A percentile compares a stretch with the other conserved stretches of the same genome.
Evolutionary conservation across 768 basidiomycete genomes (phyloP).

Genomic region (Trametes cubensis): DNA sequence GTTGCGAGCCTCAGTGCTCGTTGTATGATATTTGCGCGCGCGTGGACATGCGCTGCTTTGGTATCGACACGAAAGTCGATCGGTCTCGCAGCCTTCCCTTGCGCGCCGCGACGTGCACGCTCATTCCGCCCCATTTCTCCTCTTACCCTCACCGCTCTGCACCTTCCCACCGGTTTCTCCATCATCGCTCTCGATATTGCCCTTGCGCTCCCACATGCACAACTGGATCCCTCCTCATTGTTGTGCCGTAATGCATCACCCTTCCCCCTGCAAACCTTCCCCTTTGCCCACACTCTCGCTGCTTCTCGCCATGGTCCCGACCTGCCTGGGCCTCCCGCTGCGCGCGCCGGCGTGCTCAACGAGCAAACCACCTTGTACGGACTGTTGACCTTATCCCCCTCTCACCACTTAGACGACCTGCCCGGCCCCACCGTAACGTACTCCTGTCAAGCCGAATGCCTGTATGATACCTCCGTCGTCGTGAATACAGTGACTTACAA

Average conservation of each 20-base stretch:
- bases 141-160: slow-evolving; percentile 4
- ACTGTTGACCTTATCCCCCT: slow-evolving; percentile 20
- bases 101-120: slow-evolving; percentile 14
- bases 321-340: not conserved
- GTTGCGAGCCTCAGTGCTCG: slow-evolving; percentile 4
- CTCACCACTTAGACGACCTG: slow-evolving; percentile 24
- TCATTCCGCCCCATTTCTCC: slow-evolving; percentile 18
- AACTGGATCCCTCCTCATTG: slow-evolving; percentile 1
- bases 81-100: slow-evolving; percentile 17
- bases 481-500: slow-evolving; percentile 28
- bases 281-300: slow-evolving; percentile 2
- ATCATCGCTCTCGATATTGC: slow-evolving; percentile 1
- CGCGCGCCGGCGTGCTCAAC: not conserved
- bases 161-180: slow-evolving; percentile 4
- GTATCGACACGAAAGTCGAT: slow-evolving; percentile 25
- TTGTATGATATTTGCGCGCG: slow-evolving; percentile 19
- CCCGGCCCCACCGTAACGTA: slow-evolving; percentile 28
- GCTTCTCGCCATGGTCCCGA: slow-evolving; percentile 8
- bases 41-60: slow-evolving; percentile 20
- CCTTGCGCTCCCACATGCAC: slow-evolving; percentile 7
- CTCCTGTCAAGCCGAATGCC: slow-evolving; percentile 22
- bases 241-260: slow-evolving; percentile 13
- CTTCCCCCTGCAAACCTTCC: not conserved
- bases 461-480: slow-evolving; percentile 29
- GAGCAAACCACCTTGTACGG: slow-evolving; percentile 12